Percentiles rank a stretch among this genome's conserved stretches.
phyloP scores from a whole-genome alignment of 352 stramenopile genomes.

The Pseudoperonospora humuli region DNA sequence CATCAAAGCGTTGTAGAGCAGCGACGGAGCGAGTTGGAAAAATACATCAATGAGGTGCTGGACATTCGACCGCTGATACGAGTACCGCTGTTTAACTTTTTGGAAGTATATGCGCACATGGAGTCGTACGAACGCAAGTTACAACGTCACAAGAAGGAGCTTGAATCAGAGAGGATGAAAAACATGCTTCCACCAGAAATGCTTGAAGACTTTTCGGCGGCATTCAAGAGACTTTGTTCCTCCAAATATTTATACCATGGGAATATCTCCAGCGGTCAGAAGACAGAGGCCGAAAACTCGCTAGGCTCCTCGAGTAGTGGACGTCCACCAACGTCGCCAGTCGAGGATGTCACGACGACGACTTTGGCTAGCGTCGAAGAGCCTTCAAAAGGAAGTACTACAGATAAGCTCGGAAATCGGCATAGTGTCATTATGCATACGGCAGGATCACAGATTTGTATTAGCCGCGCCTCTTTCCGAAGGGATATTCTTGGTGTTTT shows the following conservation, averaged over 20 bases:
- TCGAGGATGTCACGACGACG: constrained; percentile 25
- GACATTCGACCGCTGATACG: constrained; percentile 74
- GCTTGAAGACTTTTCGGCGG: constrained; percentile 61
- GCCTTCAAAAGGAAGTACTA: constrained; percentile 30
- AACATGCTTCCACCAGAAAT: constrained; percentile 56
- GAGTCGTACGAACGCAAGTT: constrained; percentile 83
- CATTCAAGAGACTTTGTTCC: constrained; percentile 75
- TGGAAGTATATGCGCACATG: constrained; percentile 84
- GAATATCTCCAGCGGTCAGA: constrained; percentile 21
- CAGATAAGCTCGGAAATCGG: constrained; percentile 27
- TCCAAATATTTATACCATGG: constrained; percentile 81
- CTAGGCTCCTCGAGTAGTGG: constrained; percentile 14
- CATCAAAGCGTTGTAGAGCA: constrained; percentile 83
- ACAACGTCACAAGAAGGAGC: constrained; percentile 79
- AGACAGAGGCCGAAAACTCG: constrained; percentile 21
- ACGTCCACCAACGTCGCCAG: constrained; percentile 36
- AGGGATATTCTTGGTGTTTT: constrained; percentile 85
- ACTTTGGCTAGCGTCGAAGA: constrained; percentile 14
- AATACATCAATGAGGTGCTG: constrained; percentile 85
- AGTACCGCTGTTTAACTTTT: constrained; percentile 83
- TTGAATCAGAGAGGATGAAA: constrained; percentile 84
- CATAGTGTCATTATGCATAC: constrained; percentile 53
- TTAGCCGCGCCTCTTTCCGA: constrained; percentile 77
- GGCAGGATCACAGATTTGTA: constrained; percentile 68
- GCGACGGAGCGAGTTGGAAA: constrained; percentile 73